Evolutionary conservation across 192 early-diverging fungal species (phyloP).

Genomic region (Umbelopsis ramanniana): DNA sequence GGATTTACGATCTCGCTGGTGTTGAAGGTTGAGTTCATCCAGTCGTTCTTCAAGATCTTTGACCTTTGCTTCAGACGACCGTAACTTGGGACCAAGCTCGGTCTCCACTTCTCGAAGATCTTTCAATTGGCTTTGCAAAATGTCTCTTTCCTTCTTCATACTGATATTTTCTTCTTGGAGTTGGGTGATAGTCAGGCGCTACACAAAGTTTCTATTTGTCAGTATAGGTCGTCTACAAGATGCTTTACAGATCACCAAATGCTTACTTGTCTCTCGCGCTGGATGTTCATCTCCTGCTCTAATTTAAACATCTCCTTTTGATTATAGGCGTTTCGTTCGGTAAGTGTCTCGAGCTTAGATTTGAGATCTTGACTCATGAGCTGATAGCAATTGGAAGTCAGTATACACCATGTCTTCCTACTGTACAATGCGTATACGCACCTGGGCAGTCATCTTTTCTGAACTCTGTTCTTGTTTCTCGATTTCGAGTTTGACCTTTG

Average conservation of each 20-base stretch:
- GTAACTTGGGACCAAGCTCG: constrained; percentile 4
- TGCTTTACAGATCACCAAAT: background rate
- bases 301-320: constrained; percentile 21
- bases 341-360: constrained; percentile 11
- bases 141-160: constrained; percentile 6
- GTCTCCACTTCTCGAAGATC: background rate
- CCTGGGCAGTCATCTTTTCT: constrained; percentile 17
- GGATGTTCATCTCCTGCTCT: constrained; percentile 12
- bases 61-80: constrained; percentile 3
- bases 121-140: background rate
- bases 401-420: background rate
- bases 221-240: background rate
- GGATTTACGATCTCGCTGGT: constrained; percentile 12
- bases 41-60: constrained; percentile 19
- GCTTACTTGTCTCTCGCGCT: constrained; percentile 2
- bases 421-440: background rate
- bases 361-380: constrained; percentile 13
- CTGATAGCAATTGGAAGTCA: background rate
- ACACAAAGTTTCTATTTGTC: background rate
- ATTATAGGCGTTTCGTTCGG: constrained; percentile 10
- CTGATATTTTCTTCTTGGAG: constrained; percentile 18
- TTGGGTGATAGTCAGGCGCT: constrained; percentile 4
- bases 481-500: constrained; percentile 3
- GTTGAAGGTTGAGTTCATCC: constrained; percentile 14
- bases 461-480: constrained; percentile 21